Percentiles rank a stretch among this genome's conserved stretches.
Evolutionary conservation across 305 asterid species (phyloP).

Genomic region (Fraxinus velutina): DNA sequence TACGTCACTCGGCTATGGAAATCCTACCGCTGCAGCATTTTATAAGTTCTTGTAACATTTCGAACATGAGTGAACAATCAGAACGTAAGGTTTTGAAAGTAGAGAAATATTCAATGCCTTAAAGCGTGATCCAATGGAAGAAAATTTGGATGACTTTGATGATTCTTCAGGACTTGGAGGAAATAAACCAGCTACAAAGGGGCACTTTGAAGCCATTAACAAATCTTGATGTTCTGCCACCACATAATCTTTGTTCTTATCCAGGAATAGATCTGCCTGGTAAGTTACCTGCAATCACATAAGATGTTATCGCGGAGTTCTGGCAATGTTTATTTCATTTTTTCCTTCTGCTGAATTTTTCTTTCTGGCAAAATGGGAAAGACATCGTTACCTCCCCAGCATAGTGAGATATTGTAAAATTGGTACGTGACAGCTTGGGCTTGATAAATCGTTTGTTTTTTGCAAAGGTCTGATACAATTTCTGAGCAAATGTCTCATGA

Average conservation of each 20-base stretch:
- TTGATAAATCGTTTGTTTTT: constrained; percentile 94
- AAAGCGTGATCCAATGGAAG: constrained; percentile 95
- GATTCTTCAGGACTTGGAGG: constrained; percentile 92
- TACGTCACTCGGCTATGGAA: not conserved
- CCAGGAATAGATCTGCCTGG: constrained; percentile 90
- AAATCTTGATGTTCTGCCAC: constrained; percentile 97
- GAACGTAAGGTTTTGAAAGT: constrained; percentile 1
- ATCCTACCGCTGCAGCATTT: not conserved
- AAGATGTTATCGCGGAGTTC: constrained; percentile 19
- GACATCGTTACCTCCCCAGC: constrained; percentile 84
- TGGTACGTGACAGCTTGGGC: constrained; percentile 97
- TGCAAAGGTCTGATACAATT: constrained; percentile 85
- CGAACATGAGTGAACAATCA: not conserved
- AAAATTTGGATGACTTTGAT: constrained; percentile 95
- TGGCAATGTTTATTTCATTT: not conserved
- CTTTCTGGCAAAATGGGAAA: not conserved
- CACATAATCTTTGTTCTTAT: constrained; percentile 98
- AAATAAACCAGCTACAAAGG: constrained; percentile 87
- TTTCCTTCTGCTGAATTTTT: not conserved
- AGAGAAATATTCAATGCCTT: constrained; percentile 49
- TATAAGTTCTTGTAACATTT: not conserved
- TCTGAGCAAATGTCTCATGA: constrained; percentile 99
- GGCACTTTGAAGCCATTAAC: constrained; percentile 81
- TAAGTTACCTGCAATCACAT: constrained; percentile 67
- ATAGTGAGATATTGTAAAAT: constrained; percentile 90